These are phyloP conservation scores for Tetrapisispora nanseiensis DNA, from an alignment of 805 yeast species.

Conservation along the genomic window DNA sequence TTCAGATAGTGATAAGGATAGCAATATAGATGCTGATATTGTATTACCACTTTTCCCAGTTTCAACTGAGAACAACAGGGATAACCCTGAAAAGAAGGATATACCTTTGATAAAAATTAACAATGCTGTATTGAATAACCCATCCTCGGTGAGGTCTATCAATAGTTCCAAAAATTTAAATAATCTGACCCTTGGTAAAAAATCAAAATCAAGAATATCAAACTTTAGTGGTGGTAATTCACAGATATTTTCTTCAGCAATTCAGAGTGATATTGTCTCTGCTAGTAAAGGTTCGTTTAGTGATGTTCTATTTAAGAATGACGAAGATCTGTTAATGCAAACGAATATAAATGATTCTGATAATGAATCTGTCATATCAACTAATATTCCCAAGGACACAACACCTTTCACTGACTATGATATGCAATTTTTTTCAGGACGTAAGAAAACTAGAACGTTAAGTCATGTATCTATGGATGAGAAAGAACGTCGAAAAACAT, in stretches of 20 bases:
- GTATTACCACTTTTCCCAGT: background rate
- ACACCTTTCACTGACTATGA: conserved; percentile 3
- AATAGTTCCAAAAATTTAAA: background rate
- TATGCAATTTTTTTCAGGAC: background rate
- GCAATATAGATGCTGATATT: background rate
- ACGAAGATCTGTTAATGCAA: background rate
- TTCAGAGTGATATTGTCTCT: conserved; percentile 9
- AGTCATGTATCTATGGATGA: background rate
- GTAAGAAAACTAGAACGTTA: background rate
- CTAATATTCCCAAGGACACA: background rate
- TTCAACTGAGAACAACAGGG: background rate
- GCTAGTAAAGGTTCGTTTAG: conserved; percentile 18
- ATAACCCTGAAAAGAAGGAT: background rate
- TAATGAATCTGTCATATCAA: background rate
- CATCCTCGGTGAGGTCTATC: background rate
- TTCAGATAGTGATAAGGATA: background rate
- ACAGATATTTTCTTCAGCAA: background rate
- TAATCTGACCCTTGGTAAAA: background rate
- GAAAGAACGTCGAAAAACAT: background rate
- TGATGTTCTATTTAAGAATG: conserved; percentile 13
- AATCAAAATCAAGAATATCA: background rate
- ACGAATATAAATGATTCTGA: background rate
- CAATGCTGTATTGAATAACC: background rate
- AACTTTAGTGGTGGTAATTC: background rate
- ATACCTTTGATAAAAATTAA: background rate